Conservation (phyloP, 805 yeast genomes). For the Starmerella lactis-condensi region DNA sequence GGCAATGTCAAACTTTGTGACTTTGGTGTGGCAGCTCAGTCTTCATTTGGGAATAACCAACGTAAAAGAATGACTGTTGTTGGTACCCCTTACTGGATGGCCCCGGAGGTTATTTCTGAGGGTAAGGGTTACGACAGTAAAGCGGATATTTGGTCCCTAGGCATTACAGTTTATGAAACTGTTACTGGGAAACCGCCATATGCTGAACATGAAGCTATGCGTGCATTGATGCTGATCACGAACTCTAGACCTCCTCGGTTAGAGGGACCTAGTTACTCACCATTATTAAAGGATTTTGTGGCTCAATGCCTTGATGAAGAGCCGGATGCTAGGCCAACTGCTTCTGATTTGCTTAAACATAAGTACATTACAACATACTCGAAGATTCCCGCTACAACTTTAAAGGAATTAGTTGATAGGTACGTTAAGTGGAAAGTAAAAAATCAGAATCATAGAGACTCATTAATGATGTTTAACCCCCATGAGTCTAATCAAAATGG, state of each 20-base stretch:
- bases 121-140: constrained; percentile 36
- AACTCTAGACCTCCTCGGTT: constrained; percentile 86
- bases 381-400: constrained; percentile 36
- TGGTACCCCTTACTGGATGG: constrained; percentile 42
- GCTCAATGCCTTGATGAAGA: constrained; percentile 88
- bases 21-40: constrained; percentile 94
- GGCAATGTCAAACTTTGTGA: constrained; percentile 88
- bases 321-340: constrained; percentile 70
- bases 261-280: constrained; percentile 72
- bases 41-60: constrained; percentile 43
- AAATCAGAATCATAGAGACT: constrained; percentile 29
- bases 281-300: constrained; percentile 63
- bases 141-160: constrained; percentile 96
- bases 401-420: constrained; percentile 54
- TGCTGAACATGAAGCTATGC: constrained; percentile 79
- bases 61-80: constrained; percentile 81
- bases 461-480: constrained; percentile 20
- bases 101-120: constrained; percentile 30
- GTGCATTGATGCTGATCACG: constrained; percentile 88
- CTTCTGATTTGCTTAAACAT: constrained; percentile 64
- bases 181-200: constrained; percentile 97
- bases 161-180: constrained; percentile 82
- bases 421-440: constrained; percentile 38
- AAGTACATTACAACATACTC: constrained; percentile 51
- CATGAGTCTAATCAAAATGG: constrained; percentile 13